Percentiles rank a stretch among this genome's conserved stretches.
phyloP scores from a whole-genome alignment of 1,139 yeast genomes.

The Saccharomyces pastorianus region DNA sequence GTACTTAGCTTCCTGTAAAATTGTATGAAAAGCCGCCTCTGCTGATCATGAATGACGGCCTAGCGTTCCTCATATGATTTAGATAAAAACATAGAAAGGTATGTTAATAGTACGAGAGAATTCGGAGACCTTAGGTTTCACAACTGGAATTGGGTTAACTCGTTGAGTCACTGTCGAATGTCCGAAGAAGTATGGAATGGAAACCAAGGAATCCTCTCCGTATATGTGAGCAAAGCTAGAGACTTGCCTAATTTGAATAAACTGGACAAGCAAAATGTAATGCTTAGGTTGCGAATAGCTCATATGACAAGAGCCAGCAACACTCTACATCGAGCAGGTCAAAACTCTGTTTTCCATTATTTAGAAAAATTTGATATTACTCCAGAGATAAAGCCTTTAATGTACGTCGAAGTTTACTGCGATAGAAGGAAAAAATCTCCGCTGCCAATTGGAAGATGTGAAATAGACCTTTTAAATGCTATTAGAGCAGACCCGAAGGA shows the following conservation, averaged over 20 bases:
- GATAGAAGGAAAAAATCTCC: slow-evolving; percentile 87
- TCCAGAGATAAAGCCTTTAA: slow-evolving; percentile 51
- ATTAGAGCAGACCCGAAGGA: slow-evolving; percentile 56
- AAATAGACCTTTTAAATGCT: slow-evolving; percentile 68
- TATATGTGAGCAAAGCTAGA: slow-evolving; percentile 44
- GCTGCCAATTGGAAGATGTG: slow-evolving; percentile 74
- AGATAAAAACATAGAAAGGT: not conserved
- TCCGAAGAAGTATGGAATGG: slow-evolving; percentile 23
- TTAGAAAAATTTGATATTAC: slow-evolving; percentile 62
- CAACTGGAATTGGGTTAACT: not conserved
- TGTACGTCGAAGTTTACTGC: slow-evolving; percentile 61
- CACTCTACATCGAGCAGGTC: slow-evolving; percentile 76
- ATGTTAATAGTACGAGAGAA: not conserved
- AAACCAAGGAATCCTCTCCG: slow-evolving; percentile 36
- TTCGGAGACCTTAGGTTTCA: not conserved
- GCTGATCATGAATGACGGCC: not conserved
- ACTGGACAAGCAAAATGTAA: slow-evolving; percentile 84
- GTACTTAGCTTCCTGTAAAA: not conserved
- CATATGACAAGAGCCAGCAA: slow-evolving; percentile 70
- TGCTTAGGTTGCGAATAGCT: slow-evolving; percentile 73
- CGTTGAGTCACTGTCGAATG: slow-evolving; percentile 7
- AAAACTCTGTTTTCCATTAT: slow-evolving; percentile 80
- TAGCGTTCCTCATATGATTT: not conserved
- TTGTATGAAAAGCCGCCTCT: not conserved
- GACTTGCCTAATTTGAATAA: slow-evolving; percentile 78